A percentile compares a stretch with the other conserved stretches of the same genome.
Evolutionary conservation across 2,329 filamentous ascomycete genomes (phyloP).

Genomic region (Penicillium sp.): DNA sequence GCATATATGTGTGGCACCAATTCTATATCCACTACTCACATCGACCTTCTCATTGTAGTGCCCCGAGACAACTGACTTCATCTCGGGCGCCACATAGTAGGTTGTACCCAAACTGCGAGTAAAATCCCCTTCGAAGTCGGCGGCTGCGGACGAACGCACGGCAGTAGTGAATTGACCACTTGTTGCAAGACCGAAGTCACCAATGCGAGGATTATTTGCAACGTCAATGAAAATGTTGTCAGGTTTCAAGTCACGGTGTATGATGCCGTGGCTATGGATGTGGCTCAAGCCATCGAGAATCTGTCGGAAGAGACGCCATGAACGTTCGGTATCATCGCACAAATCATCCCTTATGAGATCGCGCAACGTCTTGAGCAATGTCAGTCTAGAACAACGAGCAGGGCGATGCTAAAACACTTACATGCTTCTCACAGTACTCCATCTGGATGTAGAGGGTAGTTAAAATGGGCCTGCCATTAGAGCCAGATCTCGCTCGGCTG

Average conservation of each 20-base stretch:
- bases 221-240: conserved; percentile 97
- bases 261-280: conserved; percentile 86
- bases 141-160: conserved; percentile 35
- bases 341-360: conserved; percentile 79
- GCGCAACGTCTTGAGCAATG: conserved; percentile 64
- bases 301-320: conserved; percentile 89
- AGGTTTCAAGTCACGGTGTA: conserved; percentile 93
- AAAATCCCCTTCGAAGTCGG: conserved; percentile 39
- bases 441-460: conserved; percentile 95
- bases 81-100: conserved; percentile 89
- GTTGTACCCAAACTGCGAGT: conserved; percentile 68
- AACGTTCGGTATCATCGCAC: conserved; percentile 69
- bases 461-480: conserved; percentile 54
- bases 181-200: conserved; percentile 92
- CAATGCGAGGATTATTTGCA: conserved; percentile 87
- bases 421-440: conserved; percentile 94
- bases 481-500: conserved; percentile 45
- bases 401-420: conserved; percentile 39
- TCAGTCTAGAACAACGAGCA: background rate
- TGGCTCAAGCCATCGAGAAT: conserved; percentile 85
- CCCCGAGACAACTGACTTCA: conserved; percentile 69
- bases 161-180: conserved; percentile 63
- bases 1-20: background rate
- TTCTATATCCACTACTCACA: conserved; percentile 46
- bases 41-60: conserved; percentile 93